phyloP scores from a whole-genome alignment of 345 rosid species.

The Aurinia saxatilis region DNA sequence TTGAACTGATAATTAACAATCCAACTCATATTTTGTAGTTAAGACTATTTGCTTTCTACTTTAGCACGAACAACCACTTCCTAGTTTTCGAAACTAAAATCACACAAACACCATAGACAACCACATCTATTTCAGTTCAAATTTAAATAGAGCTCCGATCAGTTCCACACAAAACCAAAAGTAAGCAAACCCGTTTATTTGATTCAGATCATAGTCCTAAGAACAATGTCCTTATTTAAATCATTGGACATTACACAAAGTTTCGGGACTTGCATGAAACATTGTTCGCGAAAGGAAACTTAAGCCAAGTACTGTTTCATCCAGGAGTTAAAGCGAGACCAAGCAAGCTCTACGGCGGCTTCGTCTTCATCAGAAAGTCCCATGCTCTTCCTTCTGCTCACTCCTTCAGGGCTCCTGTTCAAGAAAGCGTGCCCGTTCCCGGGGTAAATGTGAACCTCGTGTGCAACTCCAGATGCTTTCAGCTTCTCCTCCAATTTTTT shows the following conservation, averaged over 20 bases:
- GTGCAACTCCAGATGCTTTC: constrained; percentile 61
- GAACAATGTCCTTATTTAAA: constrained; percentile 1
- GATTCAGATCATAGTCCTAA: background rate
- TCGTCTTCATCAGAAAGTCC: constrained; percentile 80
- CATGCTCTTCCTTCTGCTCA: constrained; percentile 76
- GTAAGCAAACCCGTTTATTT: background rate
- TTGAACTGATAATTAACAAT: background rate
- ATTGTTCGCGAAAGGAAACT: background rate
- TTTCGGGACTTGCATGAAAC: background rate
- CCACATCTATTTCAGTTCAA: background rate
- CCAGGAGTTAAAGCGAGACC: constrained; percentile 89
- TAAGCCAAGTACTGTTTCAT: constrained; percentile 53
- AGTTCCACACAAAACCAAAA: background rate
- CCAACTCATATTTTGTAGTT: background rate
- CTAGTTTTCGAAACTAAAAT: background rate
- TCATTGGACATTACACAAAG: background rate
- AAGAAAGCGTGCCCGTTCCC: constrained; percentile 79
- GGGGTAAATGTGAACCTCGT: constrained; percentile 73
- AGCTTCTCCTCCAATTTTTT: constrained; percentile 79
- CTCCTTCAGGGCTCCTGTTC: constrained; percentile 72
- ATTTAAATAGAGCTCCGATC: background rate
- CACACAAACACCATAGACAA: background rate
- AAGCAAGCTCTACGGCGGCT: constrained; percentile 74
- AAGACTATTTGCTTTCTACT: too few species aligned
- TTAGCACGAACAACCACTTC: background rate